Base-by-base conservation (phyloP, 2,329 filamentous ascomycete species). In the Rhynchosporium secalis region DNA sequence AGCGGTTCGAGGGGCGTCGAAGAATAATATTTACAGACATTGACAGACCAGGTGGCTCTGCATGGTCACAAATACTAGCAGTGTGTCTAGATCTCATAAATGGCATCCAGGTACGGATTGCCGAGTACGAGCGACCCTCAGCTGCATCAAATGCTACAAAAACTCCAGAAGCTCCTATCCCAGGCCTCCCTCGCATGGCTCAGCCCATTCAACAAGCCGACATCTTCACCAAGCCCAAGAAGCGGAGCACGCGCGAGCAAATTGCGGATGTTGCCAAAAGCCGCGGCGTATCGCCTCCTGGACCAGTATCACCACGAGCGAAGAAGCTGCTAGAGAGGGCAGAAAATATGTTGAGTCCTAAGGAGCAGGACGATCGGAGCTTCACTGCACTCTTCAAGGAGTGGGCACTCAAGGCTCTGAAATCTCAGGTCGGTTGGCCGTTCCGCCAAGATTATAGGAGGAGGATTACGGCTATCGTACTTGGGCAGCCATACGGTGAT, bases 1-100 rank as follows among this genome's bases (percentile, higher is more conserved):
- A 89, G 61, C 83, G 86, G 59, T 93, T 90, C 66, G 82, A 87
- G 15, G 82, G 86, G n/a, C 86, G 71, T 36, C 85, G 94, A 58
- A 90, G 89, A 74, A 85, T 86, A 26, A 91, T 98, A 60, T 97
- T 91, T 75, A 86, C 87, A 62, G 94, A 98, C 69, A 90, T 96
- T 65, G 91, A 96, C 69, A 89, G 92, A 64, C 85, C 86, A 59
- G 89, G 88, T 49, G 91, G 89, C 0, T 83, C 91, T 0, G 88
- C 90, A 68, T 96, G 92, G 91, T 86, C 86, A 8, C 92, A 96
- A 70, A 82, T 96, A 54, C 86, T 87, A 65, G 78, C 80, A 20
- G 78, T 87, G 6, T 93, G 91, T 70, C 81, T 94, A 20, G 83
- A 84, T 12, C 82, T 89, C 20, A 80, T 97, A 56, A 85, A 85